These are phyloP conservation scores for Tillandsia leiboldiana DNA, from an alignment of 176 grass and related monocot species.

Conservation along the genomic window DNA sequence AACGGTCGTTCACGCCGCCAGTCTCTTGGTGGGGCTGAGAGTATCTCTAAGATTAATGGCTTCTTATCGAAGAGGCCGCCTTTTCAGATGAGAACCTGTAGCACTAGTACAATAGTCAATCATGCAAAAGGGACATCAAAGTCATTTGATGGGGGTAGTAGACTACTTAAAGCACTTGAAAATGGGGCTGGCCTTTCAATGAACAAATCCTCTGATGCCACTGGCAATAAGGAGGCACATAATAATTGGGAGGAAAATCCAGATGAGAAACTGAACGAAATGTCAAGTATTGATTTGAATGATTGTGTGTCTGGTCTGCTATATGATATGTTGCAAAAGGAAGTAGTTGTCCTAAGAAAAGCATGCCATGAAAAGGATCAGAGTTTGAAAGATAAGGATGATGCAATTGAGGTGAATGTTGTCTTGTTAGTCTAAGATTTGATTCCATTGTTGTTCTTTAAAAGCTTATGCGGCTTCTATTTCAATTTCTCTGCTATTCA, in stretches of 20 bases:
- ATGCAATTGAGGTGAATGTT: slow-evolving; percentile 70
- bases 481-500: slow-evolving; percentile 25
- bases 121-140: slow-evolving; percentile 92
- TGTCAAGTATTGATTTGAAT: slow-evolving; percentile 34
- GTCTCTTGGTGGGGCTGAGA: slow-evolving; percentile 58
- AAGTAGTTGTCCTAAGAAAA: slow-evolving; percentile 78
- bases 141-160: slow-evolving; percentile 83
- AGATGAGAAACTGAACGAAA: slow-evolving; percentile 47
- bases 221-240: slow-evolving; percentile 42
- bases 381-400: slow-evolving; percentile 90
- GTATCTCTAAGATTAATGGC: slow-evolving; percentile 60
- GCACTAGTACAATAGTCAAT: slow-evolving; percentile 61
- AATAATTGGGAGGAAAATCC: slow-evolving; percentile 29
- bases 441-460: slow-evolving; percentile 4
- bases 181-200: slow-evolving; percentile 39
- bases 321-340: slow-evolving; percentile 94
- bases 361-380: slow-evolving; percentile 81
- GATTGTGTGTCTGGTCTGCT: slow-evolving; percentile 69
- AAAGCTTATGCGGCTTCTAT: neutral
- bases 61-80: slow-evolving; percentile 63
- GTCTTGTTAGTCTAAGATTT: neutral
- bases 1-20: slow-evolving; percentile 33
- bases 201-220: slow-evolving; percentile 56
- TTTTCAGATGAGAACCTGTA: slow-evolving; percentile 85
- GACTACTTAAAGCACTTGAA: slow-evolving; percentile 46